phyloP scores from a whole-genome alignment of 148 eudicot genomes.

The Nyssa sinensis region DNA sequence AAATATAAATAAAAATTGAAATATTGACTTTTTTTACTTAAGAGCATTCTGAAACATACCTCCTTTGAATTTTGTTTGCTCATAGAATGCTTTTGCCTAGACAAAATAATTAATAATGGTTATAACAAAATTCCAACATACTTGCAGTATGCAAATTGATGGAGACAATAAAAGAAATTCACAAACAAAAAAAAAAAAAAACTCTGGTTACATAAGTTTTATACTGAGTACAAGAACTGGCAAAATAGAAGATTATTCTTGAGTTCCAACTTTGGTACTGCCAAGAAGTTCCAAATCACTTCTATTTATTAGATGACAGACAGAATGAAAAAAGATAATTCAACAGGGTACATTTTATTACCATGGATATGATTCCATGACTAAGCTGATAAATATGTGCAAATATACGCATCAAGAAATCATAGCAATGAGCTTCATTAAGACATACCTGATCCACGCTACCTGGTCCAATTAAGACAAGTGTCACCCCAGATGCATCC shows the following conservation, averaged over 20 bases:
- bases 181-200: not conserved
- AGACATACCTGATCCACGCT: conserved; percentile 75
- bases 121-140: not conserved
- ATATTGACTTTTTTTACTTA: not conserved
- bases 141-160: not conserved
- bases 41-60: conserved; percentile 38
- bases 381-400: not conserved
- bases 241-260: not conserved
- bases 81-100: conserved; percentile 76
- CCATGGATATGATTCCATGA: not conserved
- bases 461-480: conserved; percentile 94
- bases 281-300: not conserved
- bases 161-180: not conserved
- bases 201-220: not conserved
- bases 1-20: not conserved
- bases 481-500: conserved; percentile 89
- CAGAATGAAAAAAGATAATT: not conserved
- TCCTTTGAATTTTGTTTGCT: conserved; percentile 89
- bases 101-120: conserved; percentile 7
- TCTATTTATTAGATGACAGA: not conserved
- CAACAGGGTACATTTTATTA: not conserved
- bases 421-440: conserved; percentile 5
- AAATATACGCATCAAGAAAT: not conserved
- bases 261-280: not conserved
- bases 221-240: not conserved